phyloP scores from a whole-genome alignment of 768 basidiomycete genomes.

The Coprinellus aureogranulatus region DNA sequence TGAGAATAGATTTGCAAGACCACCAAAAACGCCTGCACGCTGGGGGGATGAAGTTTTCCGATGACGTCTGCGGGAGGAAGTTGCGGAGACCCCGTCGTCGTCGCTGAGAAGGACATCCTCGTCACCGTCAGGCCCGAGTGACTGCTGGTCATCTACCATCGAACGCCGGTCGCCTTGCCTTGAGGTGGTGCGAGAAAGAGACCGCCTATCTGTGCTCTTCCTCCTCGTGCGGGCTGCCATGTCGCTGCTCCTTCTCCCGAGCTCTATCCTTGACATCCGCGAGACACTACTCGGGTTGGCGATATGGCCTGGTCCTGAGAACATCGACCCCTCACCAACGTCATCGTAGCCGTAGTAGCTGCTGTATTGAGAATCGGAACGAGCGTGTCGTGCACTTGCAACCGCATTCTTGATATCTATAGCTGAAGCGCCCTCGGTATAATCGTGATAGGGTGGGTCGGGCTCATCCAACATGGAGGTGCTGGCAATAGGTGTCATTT shows the following conservation, averaged over 20 bases:
- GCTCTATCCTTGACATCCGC: conserved; percentile 67
- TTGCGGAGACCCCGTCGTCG: conserved; percentile 22
- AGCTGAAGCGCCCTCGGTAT: conserved; percentile 83
- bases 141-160: conserved; percentile 37
- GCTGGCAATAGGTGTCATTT: conserved; percentile 42
- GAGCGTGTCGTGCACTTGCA: conserved; percentile 46
- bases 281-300: conserved; percentile 79
- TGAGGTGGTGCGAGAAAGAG: conserved; percentile 21
- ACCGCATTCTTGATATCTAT: conserved; percentile 68
- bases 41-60: conserved; percentile 36
- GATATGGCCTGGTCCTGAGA: conserved; percentile 70
- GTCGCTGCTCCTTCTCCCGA: conserved; percentile 56
- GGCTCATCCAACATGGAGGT: conserved; percentile 21
- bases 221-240: conserved; percentile 48
- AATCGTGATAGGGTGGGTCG: conserved; percentile 47
- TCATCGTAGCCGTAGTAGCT: conserved; percentile 55
- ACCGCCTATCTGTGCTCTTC: conserved; percentile 46
- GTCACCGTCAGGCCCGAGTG: conserved; percentile 27
- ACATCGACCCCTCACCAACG: conserved; percentile 66
- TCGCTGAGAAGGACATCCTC: conserved; percentile 11
- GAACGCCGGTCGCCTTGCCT: conserved; percentile 47
- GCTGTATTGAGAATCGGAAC: conserved; percentile 69
- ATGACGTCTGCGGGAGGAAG: conserved; percentile 26
- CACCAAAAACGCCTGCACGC: conserved; percentile 55
- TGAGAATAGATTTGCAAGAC: conserved; percentile 66